Evolutionary conservation across 2,329 filamentous ascomycete genomes (phyloP).

Genomic region (Canariomyces notabilis): DNA sequence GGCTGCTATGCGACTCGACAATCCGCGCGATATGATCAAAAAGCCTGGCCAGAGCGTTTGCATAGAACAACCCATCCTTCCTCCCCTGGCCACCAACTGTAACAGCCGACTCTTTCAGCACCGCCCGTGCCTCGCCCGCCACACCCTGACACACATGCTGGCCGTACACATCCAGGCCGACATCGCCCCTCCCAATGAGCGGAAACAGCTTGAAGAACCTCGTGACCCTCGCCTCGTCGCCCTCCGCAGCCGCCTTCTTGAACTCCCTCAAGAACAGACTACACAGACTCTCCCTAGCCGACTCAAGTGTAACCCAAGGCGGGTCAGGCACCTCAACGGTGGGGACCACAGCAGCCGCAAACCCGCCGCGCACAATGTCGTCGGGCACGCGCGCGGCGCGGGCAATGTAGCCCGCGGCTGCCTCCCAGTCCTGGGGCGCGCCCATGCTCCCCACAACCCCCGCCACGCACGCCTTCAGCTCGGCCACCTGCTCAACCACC

Average conservation of each 20-base stretch:
- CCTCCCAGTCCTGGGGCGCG: conserved; percentile 97
- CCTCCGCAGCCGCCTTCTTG: conserved; percentile 80
- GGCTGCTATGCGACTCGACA: conserved; percentile 80
- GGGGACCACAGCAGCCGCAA: conserved; percentile 88
- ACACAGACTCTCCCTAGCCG: conserved; percentile 83
- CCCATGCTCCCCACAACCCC: conserved; percentile 96
- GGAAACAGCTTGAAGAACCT: conserved; percentile 98
- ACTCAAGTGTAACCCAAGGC: conserved; percentile 79
- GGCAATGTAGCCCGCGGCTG: conserved; percentile 82
- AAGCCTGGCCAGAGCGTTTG: conserved; percentile 79
- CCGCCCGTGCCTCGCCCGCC: conserved; percentile 73
- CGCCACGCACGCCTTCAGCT: conserved; percentile 93
- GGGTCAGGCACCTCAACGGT: conserved; percentile 93
- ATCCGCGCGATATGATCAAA: conserved; percentile 99
- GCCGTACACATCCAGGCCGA: conserved; percentile 90
- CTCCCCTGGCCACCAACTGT: conserved; percentile 42
- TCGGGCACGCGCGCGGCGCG: conserved; percentile 76
- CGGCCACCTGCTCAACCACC: conserved; percentile 92
- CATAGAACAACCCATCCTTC: conserved; percentile 85
- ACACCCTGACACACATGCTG: conserved; percentile 95
- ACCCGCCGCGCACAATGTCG: conserved; percentile 74
- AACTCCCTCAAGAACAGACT: conserved; percentile 90
- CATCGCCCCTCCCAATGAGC: conserved; percentile 80
- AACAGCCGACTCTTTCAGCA: conserved; percentile 64
- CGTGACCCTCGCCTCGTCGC: conserved; percentile 85